Conservation (phyloP, 2,329 filamentous ascomycete species). For the Fusarium sublunatum region DNA sequence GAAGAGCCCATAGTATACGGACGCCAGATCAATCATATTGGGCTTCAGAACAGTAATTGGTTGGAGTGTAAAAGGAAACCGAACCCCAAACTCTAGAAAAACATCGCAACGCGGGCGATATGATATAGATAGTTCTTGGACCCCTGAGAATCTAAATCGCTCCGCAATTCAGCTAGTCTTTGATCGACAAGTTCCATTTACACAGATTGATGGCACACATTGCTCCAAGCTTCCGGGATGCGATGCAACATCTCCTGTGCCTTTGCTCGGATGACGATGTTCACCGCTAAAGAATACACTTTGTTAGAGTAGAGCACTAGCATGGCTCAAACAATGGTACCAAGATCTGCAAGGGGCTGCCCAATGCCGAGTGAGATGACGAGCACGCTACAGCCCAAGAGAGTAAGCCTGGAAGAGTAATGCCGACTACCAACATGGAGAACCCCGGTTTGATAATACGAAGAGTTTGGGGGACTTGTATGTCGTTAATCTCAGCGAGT, state of each 20-base stretch:
- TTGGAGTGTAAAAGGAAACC: not conserved
- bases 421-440: not conserved
- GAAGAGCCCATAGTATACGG: slow-evolving; percentile 44
- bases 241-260: not conserved
- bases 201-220: not conserved
- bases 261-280: slow-evolving; percentile 1
- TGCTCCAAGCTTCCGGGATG: not conserved
- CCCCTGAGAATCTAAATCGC: not conserved
- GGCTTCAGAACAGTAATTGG: not conserved
- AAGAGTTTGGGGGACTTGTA: not conserved
- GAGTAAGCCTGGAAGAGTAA: not conserved
- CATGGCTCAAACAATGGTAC: not conserved
- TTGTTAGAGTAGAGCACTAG: not conserved
- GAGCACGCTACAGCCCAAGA: not conserved
- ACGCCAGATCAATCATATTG: slow-evolving; percentile 36
- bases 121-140: not conserved
- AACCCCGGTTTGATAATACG: not conserved
- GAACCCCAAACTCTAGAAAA: too few species aligned
- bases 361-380: not conserved
- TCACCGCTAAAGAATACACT: slow-evolving; percentile 1
- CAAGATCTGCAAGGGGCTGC: slow-evolving; percentile 2
- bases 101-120: not conserved
- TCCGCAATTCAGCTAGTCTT: not conserved
- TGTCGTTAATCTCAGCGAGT: not conserved
- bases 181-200: not conserved